Base-by-base conservation (phyloP, 495 filamentous ascomycete species). In the Xylaria longipes region DNA sequence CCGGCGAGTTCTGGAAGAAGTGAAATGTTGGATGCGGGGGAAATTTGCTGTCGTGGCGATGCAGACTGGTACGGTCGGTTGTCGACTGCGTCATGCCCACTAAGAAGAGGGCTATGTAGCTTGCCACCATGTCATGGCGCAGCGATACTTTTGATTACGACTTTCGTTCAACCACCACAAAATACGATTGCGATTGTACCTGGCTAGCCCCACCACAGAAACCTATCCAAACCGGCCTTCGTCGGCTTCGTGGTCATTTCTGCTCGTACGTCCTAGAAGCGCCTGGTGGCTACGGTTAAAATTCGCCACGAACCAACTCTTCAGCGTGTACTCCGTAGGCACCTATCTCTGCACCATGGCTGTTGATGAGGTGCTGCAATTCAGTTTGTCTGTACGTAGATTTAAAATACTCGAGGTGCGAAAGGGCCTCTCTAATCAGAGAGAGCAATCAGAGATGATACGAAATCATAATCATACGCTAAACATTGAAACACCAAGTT, bases 91-190 rank as follows among this genome's bases (percentile, higher is more conserved):
- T 66, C 63, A 66, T 66, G 45, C 35, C 29, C 65, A 33, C 39
- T 6, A 3, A 46, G 3, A 5, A 3, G 25, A 58, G 39, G 71
- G 74, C 71, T 75, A 75, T 75, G 74, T 76, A 56, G 45, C 68
- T 69, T 43, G 57, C 71, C 74, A 71, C 74, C 62, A 67, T 39
- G 48, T 72, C 52, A 69, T 71, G 75, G 72, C 71, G 71, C 39
- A 74, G 52, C 41, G 63, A 43, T 72, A 74, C 72, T 35, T 46
- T 71, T 39, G 52, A 61, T 63, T 69, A 41, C 43, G 52, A 45
- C 15, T 46, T 37, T 29, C 27, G 54, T 37, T 27, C 41, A 43
- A 31, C 37, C 35, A 64, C n/a, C 61, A 20, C 61, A 15, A 63
- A 63, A n/a, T n/a, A n/a, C n/a, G n/a, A n/a, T n/a, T 29, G 6